Base-by-base conservation (phyloP, 2,329 filamentous ascomycete species). In the Colletotrichum musae region DNA sequence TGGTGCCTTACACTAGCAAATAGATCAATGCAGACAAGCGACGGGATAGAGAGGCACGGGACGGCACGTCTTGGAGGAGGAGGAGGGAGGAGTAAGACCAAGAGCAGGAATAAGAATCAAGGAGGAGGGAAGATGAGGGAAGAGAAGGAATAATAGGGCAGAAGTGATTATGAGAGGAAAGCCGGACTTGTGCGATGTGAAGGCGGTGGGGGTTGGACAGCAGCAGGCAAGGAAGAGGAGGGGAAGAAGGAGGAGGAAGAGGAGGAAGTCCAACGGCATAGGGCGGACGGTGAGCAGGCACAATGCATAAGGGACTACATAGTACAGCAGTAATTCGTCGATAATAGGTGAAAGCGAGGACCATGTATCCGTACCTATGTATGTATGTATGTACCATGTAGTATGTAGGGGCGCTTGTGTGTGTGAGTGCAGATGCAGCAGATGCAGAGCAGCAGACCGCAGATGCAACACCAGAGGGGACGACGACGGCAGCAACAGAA, bases 401-500 rank as follows among this genome's bases (percentile, higher is more conserved):
- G 51, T 7, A 50, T 64, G 65, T 53, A 63, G 58, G 32, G 32
- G 32, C 32, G 32, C 32, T 36, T 36, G 51, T 51, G 21, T 51
- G 21, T 24, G 43, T 43, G 47, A 51, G 45, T 43, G 52, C 60
- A 64, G 32, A 65, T 65, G 66, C 66, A 68, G 61, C 41, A 45
- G 53, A 41, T 54, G 54, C 32, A 54, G 53, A 68, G 57, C 57
- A 58, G 39, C 41, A 68, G 32, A 60, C 53, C 58, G n/a, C 51
- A 18, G 47, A 45, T 18, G 47, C 12, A 50, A 18, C n/a, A 47
- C 10, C 21, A 26, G 47, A 36, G 32, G 32, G 32, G 32, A 36
- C 32, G 32, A 36, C 32, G 32, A 36, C 32, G 32, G 32, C 32
- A 10, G 32, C 32, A 36, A 10, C 32, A 32, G 26, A 28, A 12